Evolutionary conservation across 768 basidiomycete genomes (phyloP).

Genomic region (Galerina sulciceps): DNA sequence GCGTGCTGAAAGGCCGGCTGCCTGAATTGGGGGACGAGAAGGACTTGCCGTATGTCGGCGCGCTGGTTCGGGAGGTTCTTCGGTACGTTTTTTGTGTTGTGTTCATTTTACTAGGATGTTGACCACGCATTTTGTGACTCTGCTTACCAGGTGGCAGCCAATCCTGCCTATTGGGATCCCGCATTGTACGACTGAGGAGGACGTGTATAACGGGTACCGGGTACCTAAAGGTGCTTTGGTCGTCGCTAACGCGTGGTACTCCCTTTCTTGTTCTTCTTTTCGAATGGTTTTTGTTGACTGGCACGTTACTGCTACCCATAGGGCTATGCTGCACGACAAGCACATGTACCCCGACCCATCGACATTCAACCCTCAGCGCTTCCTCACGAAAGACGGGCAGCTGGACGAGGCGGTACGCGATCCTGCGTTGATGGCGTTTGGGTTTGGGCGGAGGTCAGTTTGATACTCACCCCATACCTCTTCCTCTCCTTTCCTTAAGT

Average conservation of each 20-base stretch:
- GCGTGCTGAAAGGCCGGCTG: constrained; percentile 15
- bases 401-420: constrained; percentile 1
- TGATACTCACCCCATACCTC: not conserved
- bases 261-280: not conserved
- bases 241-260: constrained; percentile 13
- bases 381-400: constrained; percentile 34
- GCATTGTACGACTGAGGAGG: constrained; percentile 3
- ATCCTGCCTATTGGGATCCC: not conserved
- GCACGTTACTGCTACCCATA: not conserved
- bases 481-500: not conserved
- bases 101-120: not conserved
- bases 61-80: constrained; percentile 21
- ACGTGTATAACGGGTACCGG: constrained; percentile 19
- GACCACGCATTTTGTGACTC: constrained; percentile 4
- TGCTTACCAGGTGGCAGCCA: not conserved
- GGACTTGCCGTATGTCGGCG: constrained; percentile 16
- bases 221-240: constrained; percentile 22
- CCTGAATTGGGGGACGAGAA: constrained; percentile 16
- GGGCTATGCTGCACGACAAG: constrained; percentile 34
- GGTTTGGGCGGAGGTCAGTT: constrained; percentile 16
- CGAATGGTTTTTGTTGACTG: not conserved
- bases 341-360: constrained; percentile 39
- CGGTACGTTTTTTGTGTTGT: constrained; percentile 1
- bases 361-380: constrained; percentile 42
- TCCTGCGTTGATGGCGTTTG: constrained; percentile 13